Evolutionary conservation across 192 early-diverging fungal genomes (phyloP).

Genomic region (Coemansia sp.): DNA sequence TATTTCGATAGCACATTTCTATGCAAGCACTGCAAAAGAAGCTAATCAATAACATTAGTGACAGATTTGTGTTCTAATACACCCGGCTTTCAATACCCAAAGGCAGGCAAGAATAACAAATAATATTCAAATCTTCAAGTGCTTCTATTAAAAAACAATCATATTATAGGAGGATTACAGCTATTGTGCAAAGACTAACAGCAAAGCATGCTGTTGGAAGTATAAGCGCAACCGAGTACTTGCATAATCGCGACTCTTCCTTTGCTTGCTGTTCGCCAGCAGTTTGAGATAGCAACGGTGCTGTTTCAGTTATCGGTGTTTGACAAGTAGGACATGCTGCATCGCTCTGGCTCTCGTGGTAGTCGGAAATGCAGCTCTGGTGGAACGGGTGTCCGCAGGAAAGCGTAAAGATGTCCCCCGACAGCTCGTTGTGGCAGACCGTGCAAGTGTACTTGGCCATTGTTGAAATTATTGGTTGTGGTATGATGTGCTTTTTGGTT

Average conservation of each 20-base stretch:
- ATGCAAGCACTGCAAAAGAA: too few relatives aligned
- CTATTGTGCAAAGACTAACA: not conserved
- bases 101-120: too few relatives aligned
- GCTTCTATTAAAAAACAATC: too few relatives aligned
- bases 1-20: too few relatives aligned
- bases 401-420: slow-evolving; percentile 1
- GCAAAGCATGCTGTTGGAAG: slow-evolving; percentile 5
- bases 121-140: too few relatives aligned
- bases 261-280: not conserved
- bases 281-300: slow-evolving; percentile 6
- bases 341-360: slow-evolving; percentile 3
- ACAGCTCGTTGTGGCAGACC: slow-evolving; percentile 10
- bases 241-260: not conserved
- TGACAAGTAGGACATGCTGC: slow-evolving; percentile 15
- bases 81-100: too few relatives aligned
- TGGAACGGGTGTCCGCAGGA: slow-evolving; percentile 18
- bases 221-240: slow-evolving; percentile 1
- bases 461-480: too few relatives aligned
- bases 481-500: not conserved
- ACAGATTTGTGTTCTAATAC: too few relatives aligned
- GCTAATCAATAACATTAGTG: too few relatives aligned
- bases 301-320: slow-evolving; percentile 7
- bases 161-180: too few relatives aligned
- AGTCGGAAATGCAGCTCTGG: slow-evolving; percentile 14
- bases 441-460: slow-evolving; percentile 1